phyloP scores from a whole-genome alignment of 2,329 filamentous ascomycete species.

The Chaetomiaceae sp. region DNA sequence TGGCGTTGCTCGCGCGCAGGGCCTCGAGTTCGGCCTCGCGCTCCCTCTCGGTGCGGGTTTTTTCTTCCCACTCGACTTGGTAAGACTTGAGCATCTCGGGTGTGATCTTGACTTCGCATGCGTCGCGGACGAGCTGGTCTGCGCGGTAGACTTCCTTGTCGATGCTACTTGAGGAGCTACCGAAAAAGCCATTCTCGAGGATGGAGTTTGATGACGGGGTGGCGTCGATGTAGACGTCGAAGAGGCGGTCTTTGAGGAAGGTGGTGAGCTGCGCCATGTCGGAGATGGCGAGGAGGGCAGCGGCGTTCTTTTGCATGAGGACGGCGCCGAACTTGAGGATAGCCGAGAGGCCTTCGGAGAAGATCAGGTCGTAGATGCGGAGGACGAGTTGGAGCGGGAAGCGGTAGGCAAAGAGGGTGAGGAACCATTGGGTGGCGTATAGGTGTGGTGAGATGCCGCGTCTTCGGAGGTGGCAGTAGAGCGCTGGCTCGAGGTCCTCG shows the following conservation, averaged over 20 bases:
- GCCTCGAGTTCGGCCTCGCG: slow-evolving; percentile 76
- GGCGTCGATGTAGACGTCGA: slow-evolving; percentile 96
- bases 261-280: slow-evolving; percentile 87
- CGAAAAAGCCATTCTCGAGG: slow-evolving; percentile 95
- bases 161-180: slow-evolving; percentile 78
- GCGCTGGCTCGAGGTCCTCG: slow-evolving; percentile 87
- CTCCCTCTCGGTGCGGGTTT: slow-evolving; percentile 74
- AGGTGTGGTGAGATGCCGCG: slow-evolving; percentile 84
- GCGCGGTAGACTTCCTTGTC: slow-evolving; percentile 97
- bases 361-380: slow-evolving; percentile 90
- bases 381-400: slow-evolving; percentile 95
- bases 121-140: slow-evolving; percentile 88
- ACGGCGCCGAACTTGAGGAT: slow-evolving; percentile 93
- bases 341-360: slow-evolving; percentile 88
- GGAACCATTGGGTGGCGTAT: slow-evolving; percentile 98
- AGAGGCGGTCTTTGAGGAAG: slow-evolving; percentile 89
- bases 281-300: slow-evolving; percentile 72
- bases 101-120: slow-evolving; percentile 80
- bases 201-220: slow-evolving; percentile 88
- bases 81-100: slow-evolving; percentile 78
- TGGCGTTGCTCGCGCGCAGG: slow-evolving; percentile 62
- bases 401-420: slow-evolving; percentile 96
- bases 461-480: slow-evolving; percentile 90
- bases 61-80: slow-evolving; percentile 86
- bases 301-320: slow-evolving; percentile 90